Conservation (phyloP, 495 filamentous ascomycete genomes). For the Tricharina praecox region DNA sequence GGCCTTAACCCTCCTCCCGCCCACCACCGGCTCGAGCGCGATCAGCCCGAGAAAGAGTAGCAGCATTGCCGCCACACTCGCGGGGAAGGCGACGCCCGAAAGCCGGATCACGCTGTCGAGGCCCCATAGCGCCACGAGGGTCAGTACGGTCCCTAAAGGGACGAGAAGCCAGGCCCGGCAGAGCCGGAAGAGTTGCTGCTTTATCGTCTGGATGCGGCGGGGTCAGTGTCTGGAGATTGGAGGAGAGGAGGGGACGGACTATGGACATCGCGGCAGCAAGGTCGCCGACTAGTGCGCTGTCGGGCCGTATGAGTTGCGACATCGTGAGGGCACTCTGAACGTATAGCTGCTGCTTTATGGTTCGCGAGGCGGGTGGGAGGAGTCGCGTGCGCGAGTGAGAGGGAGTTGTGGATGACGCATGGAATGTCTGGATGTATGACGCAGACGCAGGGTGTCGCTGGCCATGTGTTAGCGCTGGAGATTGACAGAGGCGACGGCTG, state of each 20-base stretch:
- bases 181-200: slow-evolving; percentile 14
- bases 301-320: neutral
- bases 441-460: too few relatives aligned
- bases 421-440: too few relatives aligned
- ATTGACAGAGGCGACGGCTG: too few relatives aligned
- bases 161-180: slow-evolving; percentile 35
- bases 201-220: neutral
- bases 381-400: too few relatives aligned
- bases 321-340: too few relatives aligned
- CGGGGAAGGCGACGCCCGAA: slow-evolving; percentile 36
- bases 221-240: neutral
- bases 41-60: slow-evolving; percentile 34
- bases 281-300: slow-evolving; percentile 1
- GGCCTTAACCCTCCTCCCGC: slow-evolving; percentile 31
- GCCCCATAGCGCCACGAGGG: slow-evolving; percentile 36
- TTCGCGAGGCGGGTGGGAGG: too few relatives aligned
- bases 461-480: too few relatives aligned
- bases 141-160: slow-evolving; percentile 32
- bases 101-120: slow-evolving; percentile 34
- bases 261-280: neutral
- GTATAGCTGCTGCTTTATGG: too few relatives aligned
- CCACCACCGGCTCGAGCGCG: slow-evolving; percentile 30
- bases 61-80: slow-evolving; percentile 37
- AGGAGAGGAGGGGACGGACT: neutral
- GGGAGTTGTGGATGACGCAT: too few relatives aligned